A percentile compares a stretch with the other conserved stretches of the same genome.
phyloP scores from a whole-genome alignment of 2,329 filamentous ascomycete genomes.

The Gaeumannomyces sp. region DNA sequence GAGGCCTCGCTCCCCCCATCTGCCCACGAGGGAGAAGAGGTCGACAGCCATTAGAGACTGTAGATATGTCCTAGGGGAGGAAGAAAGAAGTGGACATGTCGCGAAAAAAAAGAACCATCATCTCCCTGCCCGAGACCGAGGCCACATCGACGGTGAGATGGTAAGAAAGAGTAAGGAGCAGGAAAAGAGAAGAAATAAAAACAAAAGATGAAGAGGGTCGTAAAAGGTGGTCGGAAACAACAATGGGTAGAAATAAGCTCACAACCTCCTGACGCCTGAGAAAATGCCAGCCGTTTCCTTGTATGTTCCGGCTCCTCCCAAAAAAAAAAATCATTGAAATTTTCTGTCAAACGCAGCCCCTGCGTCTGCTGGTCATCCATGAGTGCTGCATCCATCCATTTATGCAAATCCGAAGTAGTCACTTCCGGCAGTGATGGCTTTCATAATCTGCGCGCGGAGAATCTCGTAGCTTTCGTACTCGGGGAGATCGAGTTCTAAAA shows the following conservation, averaged over 20 bases:
- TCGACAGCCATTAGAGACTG: not conserved
- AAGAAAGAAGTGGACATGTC: not conserved
- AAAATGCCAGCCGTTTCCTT: not conserved
- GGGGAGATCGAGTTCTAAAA: slow-evolving; percentile 85
- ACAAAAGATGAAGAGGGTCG: not conserved
- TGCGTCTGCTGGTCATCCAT: not conserved
- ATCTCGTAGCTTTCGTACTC: slow-evolving; percentile 96
- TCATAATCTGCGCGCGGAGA: slow-evolving; percentile 81
- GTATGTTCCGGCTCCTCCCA: not conserved
- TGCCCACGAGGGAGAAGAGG: not conserved
- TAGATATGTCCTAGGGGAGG: not conserved
- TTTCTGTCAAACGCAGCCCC: slow-evolving; percentile 2
- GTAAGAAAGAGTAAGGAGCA: not conserved
- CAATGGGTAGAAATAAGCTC: not conserved
- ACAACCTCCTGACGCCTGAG: not conserved
- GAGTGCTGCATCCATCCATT: slow-evolving; percentile 16
- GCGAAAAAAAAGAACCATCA: no score
- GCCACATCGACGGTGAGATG: not conserved
- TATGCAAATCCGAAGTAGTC: slow-evolving; percentile 98
- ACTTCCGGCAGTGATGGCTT: slow-evolving; percentile 94
- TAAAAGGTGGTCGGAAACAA: not conserved
- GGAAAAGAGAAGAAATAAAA: not conserved
- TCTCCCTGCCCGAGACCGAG: no score
- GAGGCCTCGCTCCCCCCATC: not conserved
- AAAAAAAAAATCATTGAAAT: not conserved